Conservation (phyloP, 2,329 filamentous ascomycete genomes). For the Ramularia collo-cygni region DNA sequence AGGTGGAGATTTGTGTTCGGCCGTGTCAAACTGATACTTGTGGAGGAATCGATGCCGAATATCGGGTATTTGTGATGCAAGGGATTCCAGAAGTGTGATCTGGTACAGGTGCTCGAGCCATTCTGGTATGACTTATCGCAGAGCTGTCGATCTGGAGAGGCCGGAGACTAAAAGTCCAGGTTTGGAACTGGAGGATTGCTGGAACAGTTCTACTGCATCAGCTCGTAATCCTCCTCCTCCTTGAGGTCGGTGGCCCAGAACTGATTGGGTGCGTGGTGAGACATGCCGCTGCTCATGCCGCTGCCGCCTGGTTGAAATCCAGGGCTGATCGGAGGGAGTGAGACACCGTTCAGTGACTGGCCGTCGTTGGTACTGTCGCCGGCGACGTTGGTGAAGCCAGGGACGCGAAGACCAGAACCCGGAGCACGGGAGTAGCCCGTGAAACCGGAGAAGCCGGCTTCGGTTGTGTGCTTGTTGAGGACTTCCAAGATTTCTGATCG, state of each 20-base stretch:
- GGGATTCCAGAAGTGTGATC: conserved; percentile 4
- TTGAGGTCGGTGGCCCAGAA: conserved; percentile 60
- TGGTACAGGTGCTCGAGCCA: conserved; percentile 9
- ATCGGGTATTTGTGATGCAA: conserved; percentile 10
- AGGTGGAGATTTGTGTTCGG: conserved; percentile 6
- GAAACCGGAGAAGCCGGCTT: conserved; percentile 51
- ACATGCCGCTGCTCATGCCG: conserved; percentile 45
- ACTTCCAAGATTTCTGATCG: conserved; percentile 85
- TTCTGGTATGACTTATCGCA: conserved; percentile 7
- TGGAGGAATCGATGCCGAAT: conserved; percentile 12
- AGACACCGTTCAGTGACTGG: conserved; percentile 33
- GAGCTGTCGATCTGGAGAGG: conserved; percentile 3
- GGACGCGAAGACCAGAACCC: conserved; percentile 81
- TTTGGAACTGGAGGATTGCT: background rate
- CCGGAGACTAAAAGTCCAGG: background rate
- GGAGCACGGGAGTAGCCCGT: conserved; percentile 66
- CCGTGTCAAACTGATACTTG: conserved; percentile 10
- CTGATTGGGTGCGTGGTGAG: conserved; percentile 45
- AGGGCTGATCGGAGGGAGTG: conserved; percentile 38
- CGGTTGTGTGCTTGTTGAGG: conserved; percentile 69
- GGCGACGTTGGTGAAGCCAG: conserved; percentile 84
- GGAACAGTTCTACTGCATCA: conserved; percentile 1
- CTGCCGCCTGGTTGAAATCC: conserved; percentile 60
- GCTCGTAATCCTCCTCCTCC: conserved; percentile 80
- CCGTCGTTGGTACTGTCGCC: conserved; percentile 65